Base-by-base conservation (phyloP, 768 basidiomycete species). In the Lactifluus hygrophoroides region DNA sequence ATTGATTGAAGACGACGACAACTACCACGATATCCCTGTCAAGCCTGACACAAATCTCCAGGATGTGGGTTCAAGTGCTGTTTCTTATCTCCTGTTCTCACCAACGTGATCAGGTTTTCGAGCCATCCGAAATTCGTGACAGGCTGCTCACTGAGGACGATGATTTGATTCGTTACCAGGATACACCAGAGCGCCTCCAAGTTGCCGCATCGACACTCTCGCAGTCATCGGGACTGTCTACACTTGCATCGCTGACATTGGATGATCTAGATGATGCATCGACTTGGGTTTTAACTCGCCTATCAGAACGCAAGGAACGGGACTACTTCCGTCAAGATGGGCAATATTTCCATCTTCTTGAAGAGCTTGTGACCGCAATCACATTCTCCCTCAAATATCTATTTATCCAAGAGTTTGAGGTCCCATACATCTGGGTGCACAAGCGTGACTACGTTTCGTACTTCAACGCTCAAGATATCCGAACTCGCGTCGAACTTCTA, bases 171-270 rank as follows among this genome's bases (percentile, higher is more conserved):
- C 86, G 94, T 46, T 83, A 80, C 17, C 83, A 81, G 68, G 96
- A 98, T 72, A 83, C 90, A 37, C 96, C 96, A 1, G 96, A 99
- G 69, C 87, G 96, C 48, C 93, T 94, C 88, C 94, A 95, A 70
- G 80, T 98, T 19, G 82, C 86, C 14, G 88, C 84, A 21, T 91
- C 89, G 21, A 88, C 92, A 0, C 73, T 96, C n/a, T 90, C 90
- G 1, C 70, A 75, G 28, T 78, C 78, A 25, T 77, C 88, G 2
- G 79, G 79, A 4, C 72, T 86, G 49, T 83, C 83, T 34, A 68
- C 81, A 9, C 81, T 85, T 64, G 77, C 78, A 45, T 77, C 81
- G 34, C 77, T 91, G 61, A 81, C 82, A 7, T 83, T 85, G 63
- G 79, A 80, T 23, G 90, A 96, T 59, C 72, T 94, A 17, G 79